These are phyloP conservation scores for Bipolaris sorokiniana DNA, from an alignment of 2,329 filamentous ascomycete species.

Conservation along the genomic window DNA sequence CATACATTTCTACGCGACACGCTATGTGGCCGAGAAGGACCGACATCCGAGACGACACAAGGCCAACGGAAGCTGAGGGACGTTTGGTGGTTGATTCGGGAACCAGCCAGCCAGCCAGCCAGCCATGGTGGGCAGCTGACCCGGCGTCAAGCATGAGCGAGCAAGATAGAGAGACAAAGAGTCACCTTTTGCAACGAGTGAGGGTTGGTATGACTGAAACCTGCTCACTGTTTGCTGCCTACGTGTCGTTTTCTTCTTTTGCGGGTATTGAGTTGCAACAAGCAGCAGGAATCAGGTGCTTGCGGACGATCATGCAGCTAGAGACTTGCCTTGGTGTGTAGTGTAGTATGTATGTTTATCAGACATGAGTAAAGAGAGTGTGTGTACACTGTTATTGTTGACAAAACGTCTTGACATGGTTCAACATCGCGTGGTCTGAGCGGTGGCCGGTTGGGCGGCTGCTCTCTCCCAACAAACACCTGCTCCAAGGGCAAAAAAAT, in stretches of 20 bases:
- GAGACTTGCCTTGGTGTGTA: not conserved
- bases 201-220: slow-evolving; percentile 25
- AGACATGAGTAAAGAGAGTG: too few species aligned
- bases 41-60: slow-evolving; percentile 21
- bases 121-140: slow-evolving; percentile 24
- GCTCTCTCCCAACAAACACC: slow-evolving; percentile 20
- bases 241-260: slow-evolving; percentile 15
- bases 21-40: slow-evolving; percentile 13
- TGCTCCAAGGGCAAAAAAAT: slow-evolving; percentile 2
- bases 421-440: slow-evolving; percentile 16
- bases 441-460: slow-evolving; percentile 13
- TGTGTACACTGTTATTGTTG: not conserved
- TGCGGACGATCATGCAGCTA: slow-evolving; percentile 13
- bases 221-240: slow-evolving; percentile 18
- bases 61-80: slow-evolving; percentile 19
- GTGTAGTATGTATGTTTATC: too few species aligned
- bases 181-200: slow-evolving; percentile 1
- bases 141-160: slow-evolving; percentile 9
- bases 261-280: slow-evolving; percentile 17
- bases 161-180: slow-evolving; percentile 9
- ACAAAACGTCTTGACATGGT: not conserved
- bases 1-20: slow-evolving; percentile 9
- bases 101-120: slow-evolving; percentile 32
- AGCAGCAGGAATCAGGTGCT: slow-evolving; percentile 1
- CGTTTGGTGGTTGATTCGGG: slow-evolving; percentile 20